phyloP scores from a whole-genome alignment of 495 filamentous ascomycete genomes.

The Xylaria curta region DNA sequence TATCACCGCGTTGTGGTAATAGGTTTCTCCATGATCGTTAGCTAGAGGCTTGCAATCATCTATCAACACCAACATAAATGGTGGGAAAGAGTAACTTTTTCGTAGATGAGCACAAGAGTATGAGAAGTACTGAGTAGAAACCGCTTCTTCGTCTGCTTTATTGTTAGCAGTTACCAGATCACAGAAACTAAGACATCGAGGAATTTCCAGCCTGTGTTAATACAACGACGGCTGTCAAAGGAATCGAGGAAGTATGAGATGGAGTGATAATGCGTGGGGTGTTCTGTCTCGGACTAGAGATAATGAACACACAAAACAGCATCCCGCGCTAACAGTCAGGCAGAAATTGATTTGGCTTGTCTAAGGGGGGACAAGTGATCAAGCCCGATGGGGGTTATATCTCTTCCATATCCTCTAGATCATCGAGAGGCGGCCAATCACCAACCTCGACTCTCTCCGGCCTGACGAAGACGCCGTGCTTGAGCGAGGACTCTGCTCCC shows the following conservation, averaged over 20 bases:
- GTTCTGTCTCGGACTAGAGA: not conserved
- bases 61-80: not conserved
- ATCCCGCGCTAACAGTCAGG: not conserved
- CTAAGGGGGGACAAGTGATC: not conserved
- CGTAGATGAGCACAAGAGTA: not conserved
- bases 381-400: slow-evolving; percentile 56
- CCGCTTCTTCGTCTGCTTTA: not conserved
- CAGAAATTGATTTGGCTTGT: not conserved
- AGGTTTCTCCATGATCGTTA: not conserved
- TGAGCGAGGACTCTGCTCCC: slow-evolving; percentile 61
- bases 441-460: slow-evolving; percentile 90
- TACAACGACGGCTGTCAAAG: not conserved
- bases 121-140: not conserved
- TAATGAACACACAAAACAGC: not conserved
- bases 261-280: slow-evolving; percentile 1
- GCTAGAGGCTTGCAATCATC: not conserved
- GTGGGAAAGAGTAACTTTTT: not conserved
- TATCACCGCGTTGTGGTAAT: not conserved
- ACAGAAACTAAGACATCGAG: not conserved
- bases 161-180: not conserved
- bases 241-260: slow-evolving; percentile 4
- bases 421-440: slow-evolving; percentile 77
- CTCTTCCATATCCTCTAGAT: slow-evolving; percentile 87
- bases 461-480: slow-evolving; percentile 85
- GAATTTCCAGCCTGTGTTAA: not conserved